Base-by-base conservation (phyloP, 2,329 filamentous ascomycete genomes). In the Aspergillus neotritici region DNA sequence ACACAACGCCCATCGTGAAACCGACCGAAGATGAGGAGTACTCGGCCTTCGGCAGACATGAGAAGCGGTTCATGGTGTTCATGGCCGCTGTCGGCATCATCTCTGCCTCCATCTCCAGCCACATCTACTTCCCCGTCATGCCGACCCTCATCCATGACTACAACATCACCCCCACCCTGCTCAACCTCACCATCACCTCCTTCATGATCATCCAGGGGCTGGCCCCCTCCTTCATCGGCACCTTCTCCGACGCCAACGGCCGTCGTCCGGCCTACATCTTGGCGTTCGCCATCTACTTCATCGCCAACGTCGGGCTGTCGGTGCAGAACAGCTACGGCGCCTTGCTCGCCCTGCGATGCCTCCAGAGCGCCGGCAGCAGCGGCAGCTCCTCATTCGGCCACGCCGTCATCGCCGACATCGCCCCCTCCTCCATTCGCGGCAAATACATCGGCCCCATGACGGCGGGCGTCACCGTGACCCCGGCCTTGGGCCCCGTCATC, bases 181-280 rank as follows among this genome's bases (percentile, higher is more conserved):
- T 62, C 13, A 63, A 59, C 10, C 47, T 68, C n/a, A 67, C 66
- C 1, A 56, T 68, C 13, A 68, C 66, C 0, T 47, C 64, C 30
- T 78, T 77, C 49, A 70, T 75, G 57, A 63, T 77, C 38, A 60
- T 76, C 4, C 75, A 78, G 57, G 76, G 71, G 5, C 55, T 77
- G 12, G 68, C 72, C 3, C 74, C 75, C 0, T 61, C 68, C 4
- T 61, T 77, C 39, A 77, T 71, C 69, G 71, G 69, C 6, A 66
- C 72, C 0, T 57, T 78, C 7, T 72, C 73, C 1, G 75, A 78
- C 48, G 60, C 61, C 0, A 48, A 69, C 5, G 75, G 75, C 0
- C 66, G 75, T 3, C 65, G 74, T 11, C 60, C 64, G 0, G 65
- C 70, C n/a, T 75, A 71, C 43, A 62, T 68, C 11, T 65, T 63